phyloP scores from a whole-genome alignment of 768 basidiomycete genomes.

The Dacryopinax primogenitus region DNA sequence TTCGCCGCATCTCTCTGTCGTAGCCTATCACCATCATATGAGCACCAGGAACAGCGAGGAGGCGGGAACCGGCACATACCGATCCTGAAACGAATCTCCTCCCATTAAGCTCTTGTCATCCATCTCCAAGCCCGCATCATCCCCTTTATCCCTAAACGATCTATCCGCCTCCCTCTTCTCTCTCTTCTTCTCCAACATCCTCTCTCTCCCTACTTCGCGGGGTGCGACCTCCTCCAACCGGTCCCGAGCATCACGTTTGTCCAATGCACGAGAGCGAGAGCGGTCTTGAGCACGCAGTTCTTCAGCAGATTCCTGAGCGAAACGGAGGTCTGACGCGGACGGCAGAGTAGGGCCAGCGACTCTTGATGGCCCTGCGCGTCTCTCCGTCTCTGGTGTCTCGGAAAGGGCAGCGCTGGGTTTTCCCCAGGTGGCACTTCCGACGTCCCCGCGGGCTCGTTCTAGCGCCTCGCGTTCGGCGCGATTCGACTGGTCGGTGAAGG shows the following conservation, averaged over 20 bases:
- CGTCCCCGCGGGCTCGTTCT: slow-evolving; percentile 45
- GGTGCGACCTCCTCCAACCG: slow-evolving; percentile 67
- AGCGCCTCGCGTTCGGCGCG: slow-evolving; percentile 47
- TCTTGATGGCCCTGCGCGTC: slow-evolving; percentile 10
- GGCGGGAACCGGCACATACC: slow-evolving; percentile 33
- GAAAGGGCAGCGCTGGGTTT: background rate
- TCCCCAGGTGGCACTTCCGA: slow-evolving; percentile 37
- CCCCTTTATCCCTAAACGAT: slow-evolving; percentile 47
- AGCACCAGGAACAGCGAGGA: background rate
- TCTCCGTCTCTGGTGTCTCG: background rate
- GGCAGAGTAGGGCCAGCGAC: slow-evolving; percentile 23
- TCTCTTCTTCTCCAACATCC: slow-evolving; percentile 75
- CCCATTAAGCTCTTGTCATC: slow-evolving; percentile 62
- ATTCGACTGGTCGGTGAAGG: slow-evolving; percentile 56
- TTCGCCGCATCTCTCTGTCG: slow-evolving; percentile 63
- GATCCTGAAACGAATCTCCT: slow-evolving; percentile 65
- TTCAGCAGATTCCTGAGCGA: slow-evolving; percentile 49
- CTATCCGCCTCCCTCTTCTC: slow-evolving; percentile 58
- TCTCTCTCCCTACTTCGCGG: slow-evolving; percentile 68
- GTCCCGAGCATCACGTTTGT: slow-evolving; percentile 51
- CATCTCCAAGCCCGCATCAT: slow-evolving; percentile 53
- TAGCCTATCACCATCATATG: slow-evolving; percentile 40
- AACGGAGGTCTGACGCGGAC: slow-evolving; percentile 50
- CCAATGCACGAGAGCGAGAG: slow-evolving; percentile 50
- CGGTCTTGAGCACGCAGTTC: slow-evolving; percentile 44